Conservation (phyloP, 2,329 filamentous ascomycete genomes). For the Endocalyx cinctus region DNA sequence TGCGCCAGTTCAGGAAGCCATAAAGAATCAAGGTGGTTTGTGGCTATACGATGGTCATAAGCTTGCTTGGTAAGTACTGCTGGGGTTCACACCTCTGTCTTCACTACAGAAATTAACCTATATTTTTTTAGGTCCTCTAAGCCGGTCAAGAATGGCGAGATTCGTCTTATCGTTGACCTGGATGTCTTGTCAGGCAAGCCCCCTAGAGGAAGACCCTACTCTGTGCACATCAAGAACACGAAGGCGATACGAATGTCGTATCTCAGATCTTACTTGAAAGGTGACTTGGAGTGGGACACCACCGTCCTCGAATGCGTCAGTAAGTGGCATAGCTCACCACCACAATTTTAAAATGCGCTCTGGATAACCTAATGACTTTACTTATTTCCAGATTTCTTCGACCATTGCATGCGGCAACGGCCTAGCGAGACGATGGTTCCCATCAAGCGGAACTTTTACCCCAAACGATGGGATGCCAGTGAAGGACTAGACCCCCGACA, state of each 20-base stretch:
- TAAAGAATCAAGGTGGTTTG: slow-evolving; percentile 41
- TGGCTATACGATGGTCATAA: slow-evolving; percentile 82
- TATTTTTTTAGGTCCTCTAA: slow-evolving; percentile 29
- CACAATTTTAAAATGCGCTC: neutral
- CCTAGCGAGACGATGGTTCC: slow-evolving; percentile 63
- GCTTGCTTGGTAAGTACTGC: slow-evolving; percentile 69
- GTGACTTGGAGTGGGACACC: slow-evolving; percentile 57
- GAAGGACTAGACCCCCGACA: no score
- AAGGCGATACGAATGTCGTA: slow-evolving; percentile 64
- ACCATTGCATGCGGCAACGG: slow-evolving; percentile 80
- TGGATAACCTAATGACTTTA: slow-evolving; percentile 5
- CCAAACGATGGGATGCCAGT: slow-evolving; percentile 43
- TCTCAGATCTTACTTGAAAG: slow-evolving; percentile 62
- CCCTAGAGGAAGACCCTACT: slow-evolving; percentile 40
- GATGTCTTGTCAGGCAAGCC: slow-evolving; percentile 42
- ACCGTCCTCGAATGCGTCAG: slow-evolving; percentile 74
- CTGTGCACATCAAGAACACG: slow-evolving; percentile 59
- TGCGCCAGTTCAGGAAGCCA: slow-evolving; percentile 47
- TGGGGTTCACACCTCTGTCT: neutral
- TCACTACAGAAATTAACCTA: no score
- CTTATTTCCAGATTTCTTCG: slow-evolving; percentile 72
- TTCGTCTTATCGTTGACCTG: slow-evolving; percentile 63
- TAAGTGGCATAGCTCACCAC: slow-evolving; percentile 35
- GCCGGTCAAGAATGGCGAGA: slow-evolving; percentile 40
- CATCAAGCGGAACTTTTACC: slow-evolving; percentile 83